These are phyloP conservation scores for Ambrosiella xylebori DNA, from an alignment of 2,329 filamentous ascomycete species.

Conservation along the genomic window DNA sequence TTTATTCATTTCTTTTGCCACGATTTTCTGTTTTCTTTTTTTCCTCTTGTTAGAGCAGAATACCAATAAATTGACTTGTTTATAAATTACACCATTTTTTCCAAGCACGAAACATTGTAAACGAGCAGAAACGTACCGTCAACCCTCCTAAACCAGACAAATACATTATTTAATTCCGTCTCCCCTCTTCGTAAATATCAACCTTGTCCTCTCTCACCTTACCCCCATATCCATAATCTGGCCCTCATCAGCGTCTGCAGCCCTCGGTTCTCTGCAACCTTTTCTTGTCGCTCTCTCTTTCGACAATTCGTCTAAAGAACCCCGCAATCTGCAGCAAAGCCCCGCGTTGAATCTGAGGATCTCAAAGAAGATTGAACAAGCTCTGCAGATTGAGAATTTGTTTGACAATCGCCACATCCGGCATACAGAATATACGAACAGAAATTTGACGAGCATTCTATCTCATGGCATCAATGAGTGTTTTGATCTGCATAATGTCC, in stretches of 20 bases:
- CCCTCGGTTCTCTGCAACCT: slow-evolving; percentile 16
- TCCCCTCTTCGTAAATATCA: neutral
- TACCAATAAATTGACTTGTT: neutral
- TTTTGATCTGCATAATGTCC: slow-evolving; percentile 26
- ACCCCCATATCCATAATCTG: neutral
- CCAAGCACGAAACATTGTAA: too few relatives aligned
- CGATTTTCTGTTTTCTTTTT: neutral
- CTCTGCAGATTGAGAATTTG: slow-evolving; percentile 37
- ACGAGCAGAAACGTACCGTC: too few relatives aligned
- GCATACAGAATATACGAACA: slow-evolving; percentile 39
- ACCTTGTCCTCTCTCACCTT: slow-evolving; percentile 4
- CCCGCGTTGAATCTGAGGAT: slow-evolving; percentile 26
- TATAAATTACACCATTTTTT: too few relatives aligned
- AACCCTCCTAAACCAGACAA: neutral
- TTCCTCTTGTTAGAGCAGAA: neutral
- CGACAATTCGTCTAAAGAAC: slow-evolving; percentile 37
- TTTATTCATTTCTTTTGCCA: neutral
- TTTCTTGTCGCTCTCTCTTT: slow-evolving; percentile 24
- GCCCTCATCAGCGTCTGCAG: slow-evolving; percentile 11
- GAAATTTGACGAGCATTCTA: slow-evolving; percentile 34
- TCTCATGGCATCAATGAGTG: slow-evolving; percentile 34
- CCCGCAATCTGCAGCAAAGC: slow-evolving; percentile 32
- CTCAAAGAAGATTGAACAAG: slow-evolving; percentile 32
- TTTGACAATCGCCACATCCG: slow-evolving; percentile 40
- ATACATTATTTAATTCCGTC: neutral